phyloP scores from a whole-genome alignment of 2,329 filamentous ascomycete species.

The Cladobotryum mycophilum region DNA sequence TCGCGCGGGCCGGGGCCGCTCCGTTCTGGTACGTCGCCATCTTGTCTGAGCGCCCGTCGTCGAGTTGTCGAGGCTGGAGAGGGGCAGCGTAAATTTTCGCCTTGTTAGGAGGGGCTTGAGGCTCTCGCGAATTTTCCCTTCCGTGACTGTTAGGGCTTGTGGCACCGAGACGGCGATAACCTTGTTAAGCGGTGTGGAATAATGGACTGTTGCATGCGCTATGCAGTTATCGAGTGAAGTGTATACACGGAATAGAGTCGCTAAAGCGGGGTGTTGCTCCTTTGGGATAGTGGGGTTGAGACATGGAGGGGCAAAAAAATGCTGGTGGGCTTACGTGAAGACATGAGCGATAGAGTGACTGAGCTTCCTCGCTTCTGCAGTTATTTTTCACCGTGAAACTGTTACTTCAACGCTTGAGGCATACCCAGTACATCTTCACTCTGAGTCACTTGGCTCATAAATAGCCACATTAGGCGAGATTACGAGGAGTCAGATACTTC shows the following conservation, averaged over 20 bases:
- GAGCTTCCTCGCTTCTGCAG: not conserved
- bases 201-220: constrained; percentile 20
- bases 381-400: no score
- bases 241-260: constrained; percentile 15
- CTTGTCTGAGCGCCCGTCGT: constrained; percentile 24
- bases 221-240: constrained; percentile 21
- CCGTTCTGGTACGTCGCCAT: constrained; percentile 61
- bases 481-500: not conserved
- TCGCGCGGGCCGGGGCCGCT: constrained; percentile 51
- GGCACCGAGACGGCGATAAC: constrained; percentile 25
- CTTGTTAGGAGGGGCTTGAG: constrained; percentile 21
- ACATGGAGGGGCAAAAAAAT: not conserved
- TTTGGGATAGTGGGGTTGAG: not conserved
- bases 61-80: constrained; percentile 22
- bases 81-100: constrained; percentile 33
- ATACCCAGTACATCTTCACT: not conserved
- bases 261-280: constrained; percentile 20
- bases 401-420: no score
- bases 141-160: constrained; percentile 35
- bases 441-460: not conserved
- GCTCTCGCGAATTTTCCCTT: constrained; percentile 25
- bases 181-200: constrained; percentile 21
- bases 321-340: not conserved
- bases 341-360: not conserved
- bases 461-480: not conserved